Base-by-base conservation (phyloP, 2,329 filamentous ascomycete genomes). In the Fusarium abutilonis region DNA sequence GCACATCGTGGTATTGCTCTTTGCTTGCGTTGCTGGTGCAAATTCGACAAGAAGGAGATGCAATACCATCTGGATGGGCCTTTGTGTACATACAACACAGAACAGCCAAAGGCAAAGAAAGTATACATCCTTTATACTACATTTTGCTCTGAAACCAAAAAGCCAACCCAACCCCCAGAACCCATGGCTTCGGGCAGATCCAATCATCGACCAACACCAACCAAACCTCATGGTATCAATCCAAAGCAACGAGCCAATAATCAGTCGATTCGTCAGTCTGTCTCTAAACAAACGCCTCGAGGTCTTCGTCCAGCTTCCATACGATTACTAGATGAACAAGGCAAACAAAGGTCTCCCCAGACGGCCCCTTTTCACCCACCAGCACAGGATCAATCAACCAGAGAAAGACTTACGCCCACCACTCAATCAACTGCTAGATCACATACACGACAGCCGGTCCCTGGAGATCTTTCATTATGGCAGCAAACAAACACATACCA, bases 1-100 rank as follows among this genome's bases (percentile, higher is more conserved):
- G 11, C 8, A 9, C 67, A 69, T 17, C n/a, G 32, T 9, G 67
- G 67, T 15, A 32, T 48, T 9, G 36, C 48, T 6, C 47, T 69
- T 31, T 69, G 67, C 28, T 15, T 66, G n/a, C 60, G 67, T 42
- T 69, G 67, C 43, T 69, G 59, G 41, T 29, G 26, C 36, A 56
- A 31, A 11, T 69, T 44, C 35, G 41, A 38, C 9, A 69, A 68
- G 48, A 50, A 15, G 21, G 54, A 39, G 8, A 64, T 69, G 23
- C 48, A 57, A 17, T 13, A n/a, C 4, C 66, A 69, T 47, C 44
- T 68, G 49, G 39, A 49, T 29, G 49, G 54, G 21, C 31, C 57
- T 44, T 15, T 69, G 53, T 52, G 47, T 35, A 13, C 51, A 35
- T 54, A 57, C 23, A 69, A 66, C 14, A 19, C 59, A 11, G 62